phyloP scores from a whole-genome alignment of 2,329 filamentous ascomycete species.

The Podosphaera fusca region DNA sequence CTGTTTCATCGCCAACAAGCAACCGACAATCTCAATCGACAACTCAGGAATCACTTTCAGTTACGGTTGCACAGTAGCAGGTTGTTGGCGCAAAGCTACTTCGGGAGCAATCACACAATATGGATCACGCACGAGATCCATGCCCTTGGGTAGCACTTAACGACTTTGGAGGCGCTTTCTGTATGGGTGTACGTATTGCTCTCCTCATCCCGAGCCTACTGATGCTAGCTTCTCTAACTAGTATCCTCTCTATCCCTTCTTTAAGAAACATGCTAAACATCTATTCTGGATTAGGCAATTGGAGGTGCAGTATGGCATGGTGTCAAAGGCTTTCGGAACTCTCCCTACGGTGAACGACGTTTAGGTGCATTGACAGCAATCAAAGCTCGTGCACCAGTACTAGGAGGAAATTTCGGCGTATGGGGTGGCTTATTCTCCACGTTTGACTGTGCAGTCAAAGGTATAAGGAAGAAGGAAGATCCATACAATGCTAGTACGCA shows the following conservation, averaged over 20 bases:
- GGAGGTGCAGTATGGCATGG: conserved; percentile 84
- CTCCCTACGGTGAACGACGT: conserved; percentile 75
- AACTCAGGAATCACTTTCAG: no score
- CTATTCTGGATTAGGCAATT: conserved; percentile 29
- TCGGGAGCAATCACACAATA: conserved; percentile 19
- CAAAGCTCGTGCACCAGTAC: conserved; percentile 86
- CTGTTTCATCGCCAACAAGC: no score
- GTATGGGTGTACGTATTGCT: conserved; percentile 56
- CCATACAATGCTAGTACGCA: conserved; percentile 70
- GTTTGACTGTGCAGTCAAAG: conserved; percentile 93
- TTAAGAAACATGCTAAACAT: background rate
- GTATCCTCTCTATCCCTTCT: background rate
- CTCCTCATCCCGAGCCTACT: no score
- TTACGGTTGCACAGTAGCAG: background rate
- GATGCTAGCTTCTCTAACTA: background rate
- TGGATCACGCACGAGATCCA: conserved; percentile 93
- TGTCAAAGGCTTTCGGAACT: conserved; percentile 82
- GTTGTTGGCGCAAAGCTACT: background rate
- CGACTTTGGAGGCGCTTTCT: conserved; percentile 93
- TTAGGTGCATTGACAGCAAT: conserved; percentile 93
- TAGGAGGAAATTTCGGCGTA: conserved; percentile 93
- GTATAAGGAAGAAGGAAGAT: conserved; percentile 85
- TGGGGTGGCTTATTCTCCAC: conserved; percentile 94
- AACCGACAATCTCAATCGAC: no score
- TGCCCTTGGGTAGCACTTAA: conserved; percentile 93